Percentiles rank a stretch among this genome's conserved stretches.
phyloP scores from a whole-genome alignment of 1,284 basidiomycete species.

The Gomphus sp. region DNA sequence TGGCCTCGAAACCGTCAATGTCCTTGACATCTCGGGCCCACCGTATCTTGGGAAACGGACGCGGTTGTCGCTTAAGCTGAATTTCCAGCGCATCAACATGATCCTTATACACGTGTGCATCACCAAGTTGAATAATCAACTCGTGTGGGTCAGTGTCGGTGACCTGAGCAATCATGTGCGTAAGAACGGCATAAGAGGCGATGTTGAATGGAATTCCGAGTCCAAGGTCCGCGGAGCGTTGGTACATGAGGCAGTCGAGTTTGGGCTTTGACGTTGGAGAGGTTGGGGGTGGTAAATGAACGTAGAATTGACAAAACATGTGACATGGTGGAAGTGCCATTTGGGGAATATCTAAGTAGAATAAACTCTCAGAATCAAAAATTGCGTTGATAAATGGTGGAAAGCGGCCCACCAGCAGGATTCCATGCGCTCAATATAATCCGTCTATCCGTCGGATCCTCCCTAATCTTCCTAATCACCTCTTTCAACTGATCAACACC shows the following conservation, averaged over 20 bases:
- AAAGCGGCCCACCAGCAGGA: slow-evolving; percentile 63
- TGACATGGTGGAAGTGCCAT: slow-evolving; percentile 99
- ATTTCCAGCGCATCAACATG: slow-evolving; percentile 81
- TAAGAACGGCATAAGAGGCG: slow-evolving; percentile 92
- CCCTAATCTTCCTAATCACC: slow-evolving; percentile 86
- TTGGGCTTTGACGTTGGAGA: slow-evolving; percentile 51
- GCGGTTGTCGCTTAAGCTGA: slow-evolving; percentile 76
- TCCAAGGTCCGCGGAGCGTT: slow-evolving; percentile 94
- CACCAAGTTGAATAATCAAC: slow-evolving; percentile 89
- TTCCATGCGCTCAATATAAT: slow-evolving; percentile 98
- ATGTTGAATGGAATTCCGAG: slow-evolving; percentile 99
- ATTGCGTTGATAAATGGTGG: too few species aligned
- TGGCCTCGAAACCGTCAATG: slow-evolving; percentile 78
- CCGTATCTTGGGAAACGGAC: slow-evolving; percentile 74
- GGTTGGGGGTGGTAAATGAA: slow-evolving; percentile 61
- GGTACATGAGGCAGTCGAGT: slow-evolving; percentile 95
- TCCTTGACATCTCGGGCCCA: slow-evolving; percentile 59
- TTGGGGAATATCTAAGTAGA: slow-evolving; percentile 62
- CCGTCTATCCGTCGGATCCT: slow-evolving; percentile 91
- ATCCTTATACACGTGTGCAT: slow-evolving; percentile 94
- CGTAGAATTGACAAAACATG: slow-evolving; percentile 98
- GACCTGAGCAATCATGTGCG: slow-evolving; percentile 92
- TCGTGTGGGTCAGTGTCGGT: slow-evolving; percentile 84
- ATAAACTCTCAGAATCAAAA: not conserved
- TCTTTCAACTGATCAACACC: slow-evolving; percentile 92